Evolutionary conservation across 225 moss, liverwort and hornwort species (phyloP), one percentile per base, ranked within the genome.

Genomic region (Pseudoscleropodium purum): DNA sequence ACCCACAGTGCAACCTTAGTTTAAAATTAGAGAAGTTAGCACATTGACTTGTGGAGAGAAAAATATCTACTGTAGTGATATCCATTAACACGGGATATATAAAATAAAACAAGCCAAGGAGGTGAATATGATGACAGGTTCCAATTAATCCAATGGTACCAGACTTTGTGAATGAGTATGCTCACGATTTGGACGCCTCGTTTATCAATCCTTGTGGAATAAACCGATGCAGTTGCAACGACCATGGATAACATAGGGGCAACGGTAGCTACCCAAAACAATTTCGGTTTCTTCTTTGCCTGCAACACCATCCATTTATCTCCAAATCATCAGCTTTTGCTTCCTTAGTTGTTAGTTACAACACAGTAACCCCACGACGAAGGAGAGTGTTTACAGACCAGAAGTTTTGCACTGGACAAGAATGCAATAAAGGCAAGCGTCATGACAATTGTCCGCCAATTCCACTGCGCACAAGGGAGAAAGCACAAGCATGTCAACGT

Each of bases 171-270:
- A 81, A 70, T 18, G 49, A 62, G n/a, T 79, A 57, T 43, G 79
- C 94, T 90, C 67, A 97, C 96, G 82, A 92, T 83, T 70, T 83
- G 88, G 19, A 96, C 94, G 37, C 93, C 93, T 18, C 94, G 89
- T n/a, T 92, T 92, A 59, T 98, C 94, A 47, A 91, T 83, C 57
- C 93, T 92, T 16, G 94, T 92, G 82, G 79, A 70, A 54, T 89
- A 96, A 52, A 96, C 95, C 45, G 92, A 87, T 4, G 90, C 87
- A 62, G 97, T 97, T 52, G 96, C 56, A 74, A 92, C 15, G 83
- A 96, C 89, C 79, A 97, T 86, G 41, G 94, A 94, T 3, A 86
- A 5, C n/a, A 98, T 56, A 13, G 98, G 97, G 27, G 94, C 94
- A 34, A 93, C 39, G 31, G 95, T 93, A 59, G 94, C 93, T 59